Evolutionary conservation across 768 basidiomycete species (phyloP).

Genomic region (Boletus rubescentipes): DNA sequence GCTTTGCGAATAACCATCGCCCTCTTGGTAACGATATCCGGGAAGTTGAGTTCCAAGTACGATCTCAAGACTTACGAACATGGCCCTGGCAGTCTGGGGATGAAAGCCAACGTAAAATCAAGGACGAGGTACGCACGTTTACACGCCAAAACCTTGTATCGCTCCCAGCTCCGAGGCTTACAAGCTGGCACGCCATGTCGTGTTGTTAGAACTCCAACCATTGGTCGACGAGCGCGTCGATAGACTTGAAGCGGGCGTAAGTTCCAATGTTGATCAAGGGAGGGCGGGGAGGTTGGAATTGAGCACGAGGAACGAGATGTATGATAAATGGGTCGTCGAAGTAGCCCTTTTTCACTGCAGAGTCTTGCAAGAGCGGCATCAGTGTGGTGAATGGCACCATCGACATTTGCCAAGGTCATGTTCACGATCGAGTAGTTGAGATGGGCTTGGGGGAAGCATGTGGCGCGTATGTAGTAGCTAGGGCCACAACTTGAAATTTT

Average conservation of each 20-base stretch:
- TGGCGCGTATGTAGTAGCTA: too few relatives aligned
- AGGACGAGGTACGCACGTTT: conserved; percentile 51
- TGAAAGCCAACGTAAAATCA: neutral
- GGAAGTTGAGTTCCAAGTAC: conserved; percentile 92
- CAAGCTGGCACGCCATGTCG: conserved; percentile 69
- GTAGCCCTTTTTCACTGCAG: conserved; percentile 83
- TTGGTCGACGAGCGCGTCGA: conserved; percentile 71
- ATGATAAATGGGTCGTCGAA: conserved; percentile 72
- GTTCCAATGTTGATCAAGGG: conserved; percentile 97
- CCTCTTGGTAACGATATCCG: conserved; percentile 81
- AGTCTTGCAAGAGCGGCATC: conserved; percentile 83
- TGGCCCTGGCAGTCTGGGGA: conserved; percentile 56
- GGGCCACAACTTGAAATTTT: too few relatives aligned
- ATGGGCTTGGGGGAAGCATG: conserved; percentile 17
- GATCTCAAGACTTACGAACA: conserved; percentile 46
- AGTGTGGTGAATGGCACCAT: conserved; percentile 69
- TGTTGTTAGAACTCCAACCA: conserved; percentile 54
- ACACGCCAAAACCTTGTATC: conserved; percentile 96
- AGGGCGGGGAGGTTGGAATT: conserved; percentile 58
- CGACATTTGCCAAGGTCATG: conserved; percentile 43
- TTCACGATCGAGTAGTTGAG: conserved; percentile 14
- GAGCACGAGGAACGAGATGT: conserved; percentile 65
- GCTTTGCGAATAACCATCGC: conserved; percentile 75
- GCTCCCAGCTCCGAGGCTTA: conserved; percentile 94
- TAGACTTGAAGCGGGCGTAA: conserved; percentile 74